Evolutionary conservation across 2,329 filamentous ascomycete species (phyloP).

Genomic region (Colletotrichum destructivum): DNA sequence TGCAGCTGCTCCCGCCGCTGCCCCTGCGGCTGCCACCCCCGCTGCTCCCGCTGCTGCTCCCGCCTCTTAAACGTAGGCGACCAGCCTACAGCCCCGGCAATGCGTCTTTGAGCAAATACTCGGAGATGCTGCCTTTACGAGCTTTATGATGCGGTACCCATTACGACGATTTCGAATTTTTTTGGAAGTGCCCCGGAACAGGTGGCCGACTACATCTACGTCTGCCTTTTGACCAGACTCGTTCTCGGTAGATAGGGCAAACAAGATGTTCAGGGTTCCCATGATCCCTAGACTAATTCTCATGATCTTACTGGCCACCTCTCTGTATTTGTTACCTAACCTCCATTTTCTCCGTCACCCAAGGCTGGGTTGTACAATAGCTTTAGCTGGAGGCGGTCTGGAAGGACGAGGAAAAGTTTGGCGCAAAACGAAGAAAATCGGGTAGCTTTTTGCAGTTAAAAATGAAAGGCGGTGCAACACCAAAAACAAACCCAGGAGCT

Average conservation of each 20-base stretch:
- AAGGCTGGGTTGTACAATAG: constrained; percentile 56
- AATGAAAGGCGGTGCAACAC: constrained; percentile 20
- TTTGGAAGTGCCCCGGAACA: constrained; percentile 42
- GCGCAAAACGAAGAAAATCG: constrained; percentile 52
- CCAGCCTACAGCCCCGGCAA: constrained; percentile 33
- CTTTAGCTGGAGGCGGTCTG: constrained; percentile 50
- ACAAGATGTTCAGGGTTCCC: constrained; percentile 40
- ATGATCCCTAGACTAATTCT: constrained; percentile 46
- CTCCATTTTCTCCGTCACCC: constrained; percentile 50
- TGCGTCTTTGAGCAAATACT: constrained; percentile 14
- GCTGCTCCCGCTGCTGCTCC: constrained; percentile 47
- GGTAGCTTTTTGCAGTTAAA: constrained; percentile 48
- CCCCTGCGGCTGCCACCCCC: constrained; percentile 44
- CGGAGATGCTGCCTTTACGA: constrained; percentile 35
- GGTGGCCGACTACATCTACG: constrained; percentile 41
- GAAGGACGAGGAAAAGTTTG: constrained; percentile 51
- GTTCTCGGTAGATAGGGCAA: constrained; percentile 41
- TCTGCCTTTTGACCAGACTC: constrained; percentile 40
- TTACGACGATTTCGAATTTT: constrained; percentile 44
- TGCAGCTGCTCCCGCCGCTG: constrained; percentile 43
- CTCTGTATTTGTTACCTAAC: constrained; percentile 53
- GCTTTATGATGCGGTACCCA: constrained; percentile 43
- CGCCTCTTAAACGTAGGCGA: constrained; percentile 51
- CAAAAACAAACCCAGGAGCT: constrained; percentile 49
- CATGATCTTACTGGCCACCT: constrained; percentile 44